These are phyloP conservation scores for Magnusiomyces ingens DNA, from an alignment of 1,139 yeast genomes.

Conservation along the genomic window DNA sequence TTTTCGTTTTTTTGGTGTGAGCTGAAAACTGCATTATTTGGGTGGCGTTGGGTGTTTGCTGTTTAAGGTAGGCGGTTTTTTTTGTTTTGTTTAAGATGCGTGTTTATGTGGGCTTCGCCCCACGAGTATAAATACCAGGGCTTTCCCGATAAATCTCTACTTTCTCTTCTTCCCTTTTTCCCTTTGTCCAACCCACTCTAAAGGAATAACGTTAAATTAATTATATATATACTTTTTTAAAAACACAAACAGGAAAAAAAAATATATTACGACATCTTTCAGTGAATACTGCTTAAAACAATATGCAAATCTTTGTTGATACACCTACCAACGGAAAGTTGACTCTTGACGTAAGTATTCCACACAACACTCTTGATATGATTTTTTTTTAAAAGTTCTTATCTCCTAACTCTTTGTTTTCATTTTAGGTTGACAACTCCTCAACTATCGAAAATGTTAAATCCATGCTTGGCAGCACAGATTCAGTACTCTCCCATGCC, in stretches of 20 bases:
- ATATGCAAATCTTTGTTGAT: conserved; percentile 97
- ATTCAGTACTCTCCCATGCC: conserved; percentile 98
- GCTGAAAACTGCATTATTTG: no score
- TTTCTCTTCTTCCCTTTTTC: neutral
- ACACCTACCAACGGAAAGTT: conserved; percentile 98
- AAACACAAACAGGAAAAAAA: neutral
- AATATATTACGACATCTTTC: neutral
- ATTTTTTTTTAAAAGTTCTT: neutral
- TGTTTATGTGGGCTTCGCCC: neutral
- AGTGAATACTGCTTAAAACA: conserved; percentile 14
- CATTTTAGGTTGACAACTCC: conserved; percentile 95
- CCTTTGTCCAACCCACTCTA: no score
- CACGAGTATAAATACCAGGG: neutral
- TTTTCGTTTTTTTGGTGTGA: no score
- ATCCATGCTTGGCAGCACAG: conserved; percentile 95
- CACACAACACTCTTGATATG: conserved; percentile 45
- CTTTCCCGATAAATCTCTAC: neutral
- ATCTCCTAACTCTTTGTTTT: neutral
- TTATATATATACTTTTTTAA: neutral
- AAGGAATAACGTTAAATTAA: no score
- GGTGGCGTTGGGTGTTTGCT: no score
- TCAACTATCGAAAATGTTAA: conserved; percentile 89
- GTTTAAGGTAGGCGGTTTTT: no score
- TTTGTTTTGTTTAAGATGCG: no score
- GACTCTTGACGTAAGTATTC: conserved; percentile 90